Percentiles rank a stretch among this genome's conserved stretches.
Evolutionary conservation across 2,329 filamentous ascomycete species (phyloP).

Genomic region (Xylariaceae sp.): DNA sequence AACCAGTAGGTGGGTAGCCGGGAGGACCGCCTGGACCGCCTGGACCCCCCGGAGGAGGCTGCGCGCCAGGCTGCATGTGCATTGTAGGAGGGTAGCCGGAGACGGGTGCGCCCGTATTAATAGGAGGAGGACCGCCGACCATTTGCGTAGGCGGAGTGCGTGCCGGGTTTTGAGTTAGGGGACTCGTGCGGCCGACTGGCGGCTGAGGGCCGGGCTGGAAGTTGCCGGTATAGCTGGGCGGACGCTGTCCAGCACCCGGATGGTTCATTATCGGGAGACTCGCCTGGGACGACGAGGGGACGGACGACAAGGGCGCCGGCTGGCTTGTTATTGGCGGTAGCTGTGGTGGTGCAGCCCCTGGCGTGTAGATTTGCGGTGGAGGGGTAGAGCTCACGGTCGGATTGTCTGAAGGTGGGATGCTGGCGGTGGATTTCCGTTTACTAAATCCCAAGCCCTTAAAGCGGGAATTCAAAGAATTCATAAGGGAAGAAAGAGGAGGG

Average conservation of each 20-base stretch:
- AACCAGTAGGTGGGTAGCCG: slow-evolving; percentile 48
- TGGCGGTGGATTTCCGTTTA: slow-evolving; percentile 75
- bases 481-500: slow-evolving; percentile 50
- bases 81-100: slow-evolving; percentile 65
- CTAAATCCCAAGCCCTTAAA: slow-evolving; percentile 82
- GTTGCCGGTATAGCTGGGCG: slow-evolving; percentile 68
- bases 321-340: slow-evolving; percentile 42
- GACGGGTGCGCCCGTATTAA: slow-evolving; percentile 67
- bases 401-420: slow-evolving; percentile 58
- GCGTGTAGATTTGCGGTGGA: slow-evolving; percentile 55
- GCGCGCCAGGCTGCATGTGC: slow-evolving; percentile 47
- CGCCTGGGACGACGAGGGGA: slow-evolving; percentile 54
- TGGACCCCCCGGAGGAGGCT: slow-evolving; percentile 48
- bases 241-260: slow-evolving; percentile 63
- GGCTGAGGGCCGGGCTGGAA: slow-evolving; percentile 56
- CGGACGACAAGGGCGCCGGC: slow-evolving; percentile 49
- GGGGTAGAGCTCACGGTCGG: slow-evolving; percentile 46
- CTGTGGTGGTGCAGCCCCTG: slow-evolving; percentile 23
- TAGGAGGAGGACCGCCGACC: slow-evolving; percentile 68
- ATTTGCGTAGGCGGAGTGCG: slow-evolving; percentile 66
- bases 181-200: slow-evolving; percentile 59
- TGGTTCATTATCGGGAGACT: slow-evolving; percentile 68
- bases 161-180: slow-evolving; percentile 53
- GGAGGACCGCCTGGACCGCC: slow-evolving; percentile 51
- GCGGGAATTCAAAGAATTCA: slow-evolving; percentile 81